Evolutionary conservation across 2,329 filamentous ascomycete species (phyloP).

Genomic region (Colletotrichum eleusines): DNA sequence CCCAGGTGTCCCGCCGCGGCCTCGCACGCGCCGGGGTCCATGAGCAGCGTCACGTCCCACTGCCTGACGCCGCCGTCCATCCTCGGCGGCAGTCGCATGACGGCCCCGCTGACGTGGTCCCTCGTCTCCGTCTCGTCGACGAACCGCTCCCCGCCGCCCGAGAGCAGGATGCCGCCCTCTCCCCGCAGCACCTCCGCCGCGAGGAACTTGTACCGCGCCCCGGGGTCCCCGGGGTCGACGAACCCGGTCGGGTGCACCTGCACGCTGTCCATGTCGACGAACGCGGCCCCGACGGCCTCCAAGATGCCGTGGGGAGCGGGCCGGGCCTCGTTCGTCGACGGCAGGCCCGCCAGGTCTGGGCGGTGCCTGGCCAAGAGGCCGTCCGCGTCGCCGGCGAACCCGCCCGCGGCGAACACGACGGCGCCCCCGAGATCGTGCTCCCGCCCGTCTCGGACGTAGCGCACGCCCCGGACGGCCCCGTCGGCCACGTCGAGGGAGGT

Average conservation of each 20-base stretch:
- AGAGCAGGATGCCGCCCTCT: constrained; percentile 70
- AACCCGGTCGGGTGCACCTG: constrained; percentile 77
- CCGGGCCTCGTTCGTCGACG: constrained; percentile 72
- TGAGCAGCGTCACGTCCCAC: constrained; percentile 69
- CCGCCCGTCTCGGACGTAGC: constrained; percentile 56
- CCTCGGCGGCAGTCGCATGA: constrained; percentile 57
- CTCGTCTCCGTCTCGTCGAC: constrained; percentile 73
- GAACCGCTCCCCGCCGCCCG: constrained; percentile 62
- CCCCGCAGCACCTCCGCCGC: constrained; percentile 73
- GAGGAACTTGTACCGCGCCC: constrained; percentile 68
- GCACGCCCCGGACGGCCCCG: constrained; percentile 62
- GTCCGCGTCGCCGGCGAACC: constrained; percentile 71
- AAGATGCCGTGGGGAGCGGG: constrained; percentile 65
- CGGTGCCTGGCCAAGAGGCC: constrained; percentile 68
- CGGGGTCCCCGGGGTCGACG: constrained; percentile 63
- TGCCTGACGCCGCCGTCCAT: constrained; percentile 55
- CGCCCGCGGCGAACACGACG: constrained; percentile 71
- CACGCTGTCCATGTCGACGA: constrained; percentile 67
- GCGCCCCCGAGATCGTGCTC: constrained; percentile 60
- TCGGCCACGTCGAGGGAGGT: constrained; percentile 58
- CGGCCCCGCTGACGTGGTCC: constrained; percentile 65
- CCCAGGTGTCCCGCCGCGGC: constrained; percentile 67
- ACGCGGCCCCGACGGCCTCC: constrained; percentile 53
- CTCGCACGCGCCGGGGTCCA: constrained; percentile 69
- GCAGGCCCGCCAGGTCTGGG: constrained; percentile 69